These are phyloP conservation scores for Huntiella omanensis DNA, from an alignment of 2,329 filamentous ascomycete genomes.

Conservation along the genomic window DNA sequence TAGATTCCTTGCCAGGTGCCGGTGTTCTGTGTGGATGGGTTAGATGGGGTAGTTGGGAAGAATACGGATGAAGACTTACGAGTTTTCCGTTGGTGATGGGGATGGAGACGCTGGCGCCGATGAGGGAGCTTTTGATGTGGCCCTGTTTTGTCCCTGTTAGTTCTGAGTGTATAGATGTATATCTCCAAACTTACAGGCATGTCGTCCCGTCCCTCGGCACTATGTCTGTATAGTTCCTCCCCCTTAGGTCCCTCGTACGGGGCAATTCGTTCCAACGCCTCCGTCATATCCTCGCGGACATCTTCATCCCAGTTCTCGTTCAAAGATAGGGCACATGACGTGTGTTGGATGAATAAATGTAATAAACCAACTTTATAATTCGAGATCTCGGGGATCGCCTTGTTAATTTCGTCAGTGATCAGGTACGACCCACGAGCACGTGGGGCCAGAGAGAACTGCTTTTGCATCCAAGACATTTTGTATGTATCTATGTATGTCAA, in stretches of 20 bases:
- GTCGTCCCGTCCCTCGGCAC: constrained; percentile 75
- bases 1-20: constrained; percentile 78
- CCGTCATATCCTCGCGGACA: constrained; percentile 84
- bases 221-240: constrained; percentile 63
- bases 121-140: constrained; percentile 78
- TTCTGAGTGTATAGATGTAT: neutral
- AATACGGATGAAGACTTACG: too few species aligned
- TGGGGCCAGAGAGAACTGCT: constrained; percentile 60
- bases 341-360: constrained; percentile 90
- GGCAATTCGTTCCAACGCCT: constrained; percentile 78
- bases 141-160: constrained; percentile 30
- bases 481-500: too few species aligned
- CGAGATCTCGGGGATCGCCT: constrained; percentile 58
- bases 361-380: constrained; percentile 72
- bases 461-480: constrained; percentile 50
- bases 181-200: constrained; percentile 49
- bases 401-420: constrained; percentile 57
- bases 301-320: constrained; percentile 84
- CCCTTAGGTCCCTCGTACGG: constrained; percentile 57
- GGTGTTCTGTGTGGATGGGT: constrained; percentile 24
- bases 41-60: neutral
- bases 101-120: constrained; percentile 77
- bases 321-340: constrained; percentile 69
- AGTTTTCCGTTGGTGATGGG: constrained; percentile 76
- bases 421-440: constrained; percentile 73